Evolutionary conservation across 208 protist species (phyloP).

Genomic region (Acanthamoeba lugdunensis): DNA sequence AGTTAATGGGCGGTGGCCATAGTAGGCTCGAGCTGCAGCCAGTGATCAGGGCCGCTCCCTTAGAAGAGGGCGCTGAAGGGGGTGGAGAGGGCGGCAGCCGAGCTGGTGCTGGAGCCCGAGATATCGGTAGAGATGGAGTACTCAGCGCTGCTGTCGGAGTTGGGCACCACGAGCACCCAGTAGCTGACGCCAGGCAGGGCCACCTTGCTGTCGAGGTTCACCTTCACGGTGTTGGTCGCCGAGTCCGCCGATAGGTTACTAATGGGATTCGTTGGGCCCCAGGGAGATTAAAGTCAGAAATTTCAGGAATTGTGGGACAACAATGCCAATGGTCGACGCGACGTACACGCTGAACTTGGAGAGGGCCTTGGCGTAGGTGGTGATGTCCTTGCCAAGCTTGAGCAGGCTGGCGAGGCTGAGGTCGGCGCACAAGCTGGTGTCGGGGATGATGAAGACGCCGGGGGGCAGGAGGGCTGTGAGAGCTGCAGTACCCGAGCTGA

Average conservation of each 20-base stretch:
- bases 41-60: neutral
- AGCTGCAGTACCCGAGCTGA: too few species aligned
- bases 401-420: neutral
- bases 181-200: neutral
- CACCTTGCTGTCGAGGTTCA: neutral
- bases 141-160: neutral
- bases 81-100: neutral
- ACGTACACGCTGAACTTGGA: neutral
- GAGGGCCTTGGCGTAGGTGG: neutral
- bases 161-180: neutral
- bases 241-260: neutral
- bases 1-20: neutral
- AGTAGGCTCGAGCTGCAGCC: too few species aligned
- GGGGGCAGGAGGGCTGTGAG: neutral
- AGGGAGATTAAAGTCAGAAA: too few species aligned
- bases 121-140: neutral
- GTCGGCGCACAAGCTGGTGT: neutral
- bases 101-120: neutral
- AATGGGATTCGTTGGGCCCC: too few species aligned
- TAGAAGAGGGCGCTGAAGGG: neutral
- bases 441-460: neutral
- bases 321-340: too few species aligned
- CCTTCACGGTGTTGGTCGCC: neutral
- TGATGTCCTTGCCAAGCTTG: neutral
- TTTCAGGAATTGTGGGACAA: too few species aligned